These are phyloP conservation scores for Pharnaceum exiguum DNA, from an alignment of 148 eudicot species.

Conservation along the genomic window DNA sequence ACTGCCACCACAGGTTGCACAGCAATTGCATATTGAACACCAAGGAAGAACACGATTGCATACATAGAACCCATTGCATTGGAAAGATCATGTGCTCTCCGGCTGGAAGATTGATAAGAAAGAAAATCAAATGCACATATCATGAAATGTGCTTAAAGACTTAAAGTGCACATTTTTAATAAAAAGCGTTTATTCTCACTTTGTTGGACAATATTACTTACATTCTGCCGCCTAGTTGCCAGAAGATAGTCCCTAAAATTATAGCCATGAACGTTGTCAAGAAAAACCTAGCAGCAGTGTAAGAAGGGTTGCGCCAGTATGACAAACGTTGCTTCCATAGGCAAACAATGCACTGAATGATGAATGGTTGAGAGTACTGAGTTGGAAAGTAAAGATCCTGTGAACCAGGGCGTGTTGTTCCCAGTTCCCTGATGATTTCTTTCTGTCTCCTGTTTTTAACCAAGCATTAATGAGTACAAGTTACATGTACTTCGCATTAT, in stretches of 20 bases:
- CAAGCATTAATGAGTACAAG: not conserved
- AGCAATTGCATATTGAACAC: constrained; percentile 49
- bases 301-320: constrained; percentile 76
- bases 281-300: constrained; percentile 58
- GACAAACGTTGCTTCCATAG: constrained; percentile 74
- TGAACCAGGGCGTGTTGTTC: constrained; percentile 48
- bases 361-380: constrained; percentile 51
- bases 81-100: constrained; percentile 27
- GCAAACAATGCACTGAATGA: constrained; percentile 54
- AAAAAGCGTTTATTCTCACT: no score
- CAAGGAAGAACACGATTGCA: constrained; percentile 52
- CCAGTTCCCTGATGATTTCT: constrained; percentile 45
- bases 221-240: constrained; percentile 67
- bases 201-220: constrained; percentile 15
- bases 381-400: constrained; percentile 51
- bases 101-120: constrained; percentile 25
- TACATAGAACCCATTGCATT: constrained; percentile 85
- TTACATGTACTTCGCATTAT: no score
- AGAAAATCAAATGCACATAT: no score
- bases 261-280: constrained; percentile 46
- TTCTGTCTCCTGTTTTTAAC: constrained; percentile 61
- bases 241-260: constrained; percentile 66
- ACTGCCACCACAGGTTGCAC: constrained; percentile 75
- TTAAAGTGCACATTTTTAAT: no score
- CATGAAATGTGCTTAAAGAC: no score